Percentiles rank a stretch among this genome's conserved stretches.
Conservation (phyloP, 1,139 yeast genomes). For the Wickerhamomyces sp. region DNA sequence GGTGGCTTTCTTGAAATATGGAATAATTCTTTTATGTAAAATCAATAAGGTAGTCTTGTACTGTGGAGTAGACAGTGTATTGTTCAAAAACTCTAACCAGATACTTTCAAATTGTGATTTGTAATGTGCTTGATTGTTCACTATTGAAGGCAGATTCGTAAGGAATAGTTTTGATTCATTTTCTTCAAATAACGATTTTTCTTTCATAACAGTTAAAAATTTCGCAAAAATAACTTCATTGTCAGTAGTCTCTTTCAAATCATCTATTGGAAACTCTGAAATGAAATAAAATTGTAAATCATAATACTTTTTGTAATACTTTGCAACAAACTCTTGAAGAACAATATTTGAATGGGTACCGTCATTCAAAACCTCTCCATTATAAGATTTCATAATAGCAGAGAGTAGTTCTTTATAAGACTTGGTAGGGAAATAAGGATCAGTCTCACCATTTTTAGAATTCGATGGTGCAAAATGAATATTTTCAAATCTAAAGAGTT, state of each 20-base stretch:
- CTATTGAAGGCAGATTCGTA: slow-evolving; percentile 47
- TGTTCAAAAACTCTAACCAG: slow-evolving; percentile 54
- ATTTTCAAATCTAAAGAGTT: slow-evolving; percentile 59
- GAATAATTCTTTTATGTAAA: slow-evolving; percentile 80
- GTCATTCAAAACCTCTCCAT: slow-evolving; percentile 37
- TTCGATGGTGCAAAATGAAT: slow-evolving; percentile 36
- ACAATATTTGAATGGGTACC: slow-evolving; percentile 51
- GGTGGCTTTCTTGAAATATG: slow-evolving; percentile 76
- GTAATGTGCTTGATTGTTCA: slow-evolving; percentile 54
- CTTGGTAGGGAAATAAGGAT: slow-evolving; percentile 59
- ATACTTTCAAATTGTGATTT: slow-evolving; percentile 65
- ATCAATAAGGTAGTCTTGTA: slow-evolving; percentile 66
- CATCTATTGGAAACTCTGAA: slow-evolving; percentile 30
- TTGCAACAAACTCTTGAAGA: slow-evolving; percentile 54
- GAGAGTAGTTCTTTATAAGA: slow-evolving; percentile 47
- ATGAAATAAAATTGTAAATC: slow-evolving; percentile 68
- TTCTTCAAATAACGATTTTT: slow-evolving; percentile 24
- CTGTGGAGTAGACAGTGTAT: slow-evolving; percentile 45
- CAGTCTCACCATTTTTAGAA: slow-evolving; percentile 38
- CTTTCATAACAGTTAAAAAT: slow-evolving; percentile 34
- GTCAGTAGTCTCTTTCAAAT: slow-evolving; percentile 17
- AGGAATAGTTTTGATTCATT: slow-evolving; percentile 34
- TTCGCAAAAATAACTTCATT: slow-evolving; percentile 25
- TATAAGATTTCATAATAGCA: slow-evolving; percentile 39
- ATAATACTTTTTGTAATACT: slow-evolving; percentile 50